phyloP scores from a whole-genome alignment of 768 basidiomycete genomes.

The Lactifluus rugatus region DNA sequence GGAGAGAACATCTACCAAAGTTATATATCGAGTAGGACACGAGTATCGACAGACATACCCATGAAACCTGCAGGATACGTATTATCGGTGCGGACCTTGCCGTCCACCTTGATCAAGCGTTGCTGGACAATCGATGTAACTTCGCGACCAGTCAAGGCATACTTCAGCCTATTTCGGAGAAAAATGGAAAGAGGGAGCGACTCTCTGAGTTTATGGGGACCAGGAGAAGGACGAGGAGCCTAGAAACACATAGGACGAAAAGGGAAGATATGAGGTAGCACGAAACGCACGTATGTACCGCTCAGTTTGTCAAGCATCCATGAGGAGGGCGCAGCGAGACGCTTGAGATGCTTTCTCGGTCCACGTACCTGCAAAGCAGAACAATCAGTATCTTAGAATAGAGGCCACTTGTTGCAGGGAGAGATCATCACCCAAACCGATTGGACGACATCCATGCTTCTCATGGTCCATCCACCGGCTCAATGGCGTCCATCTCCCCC shows the following conservation, averaged over 20 bases:
- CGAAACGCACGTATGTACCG: conserved; percentile 76
- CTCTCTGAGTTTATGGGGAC: conserved; percentile 99
- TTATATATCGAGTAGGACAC: neutral
- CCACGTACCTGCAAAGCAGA: conserved; percentile 66
- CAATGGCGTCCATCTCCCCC: conserved; percentile 2
- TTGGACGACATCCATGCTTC: conserved; percentile 26
- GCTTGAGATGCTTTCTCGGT: conserved; percentile 99
- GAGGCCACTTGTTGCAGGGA: conserved; percentile 9
- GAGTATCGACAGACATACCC: conserved; percentile 46
- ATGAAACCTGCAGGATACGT: conserved; percentile 97
- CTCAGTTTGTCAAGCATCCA: conserved; percentile 99
- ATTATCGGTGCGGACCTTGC: conserved; percentile 95
- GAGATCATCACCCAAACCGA: conserved; percentile 23
- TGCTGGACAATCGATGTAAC: conserved; percentile 92
- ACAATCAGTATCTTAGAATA: conserved; percentile 20
- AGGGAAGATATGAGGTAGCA: neutral
- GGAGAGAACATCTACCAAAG: conserved; percentile 72
- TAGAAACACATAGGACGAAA: conserved; percentile 24
- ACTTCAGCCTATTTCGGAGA: conserved; percentile 98
- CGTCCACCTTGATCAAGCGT: conserved; percentile 96
- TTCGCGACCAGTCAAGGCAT: conserved; percentile 94
- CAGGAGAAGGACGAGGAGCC: conserved; percentile 95
- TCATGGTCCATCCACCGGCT: conserved; percentile 3
- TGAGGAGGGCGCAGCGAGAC: conserved; percentile 91
- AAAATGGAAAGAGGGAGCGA: conserved; percentile 95